Conservation (phyloP, 306 rosid species). For the Cucurbita pepo region DNA sequence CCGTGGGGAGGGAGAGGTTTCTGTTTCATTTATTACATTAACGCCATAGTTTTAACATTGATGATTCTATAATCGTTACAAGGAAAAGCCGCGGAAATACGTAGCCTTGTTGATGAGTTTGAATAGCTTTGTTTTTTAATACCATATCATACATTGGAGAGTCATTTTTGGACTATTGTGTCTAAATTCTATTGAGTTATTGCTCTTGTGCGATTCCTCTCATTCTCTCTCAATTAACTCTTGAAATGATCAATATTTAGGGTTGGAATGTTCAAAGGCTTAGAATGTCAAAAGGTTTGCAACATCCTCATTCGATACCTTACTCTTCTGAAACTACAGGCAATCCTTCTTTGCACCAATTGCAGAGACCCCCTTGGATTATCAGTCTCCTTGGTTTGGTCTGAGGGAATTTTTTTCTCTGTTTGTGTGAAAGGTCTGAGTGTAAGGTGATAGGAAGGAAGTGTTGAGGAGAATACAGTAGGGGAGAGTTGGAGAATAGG, state of each 20-base stretch:
- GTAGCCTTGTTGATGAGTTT: neutral
- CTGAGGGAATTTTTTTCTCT: conserved; percentile 12
- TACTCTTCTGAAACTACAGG: conserved; percentile 46
- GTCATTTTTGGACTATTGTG: no score
- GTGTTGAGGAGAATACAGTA: no score
- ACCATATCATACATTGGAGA: no score
- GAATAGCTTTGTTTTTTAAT: neutral
- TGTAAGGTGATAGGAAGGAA: conserved; percentile 21
- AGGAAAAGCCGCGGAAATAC: neutral
- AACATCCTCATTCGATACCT: neutral
- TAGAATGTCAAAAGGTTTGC: no score
- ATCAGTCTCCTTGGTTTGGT: no score
- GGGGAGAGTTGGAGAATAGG: no score
- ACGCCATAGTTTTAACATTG: neutral
- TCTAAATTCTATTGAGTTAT: no score
- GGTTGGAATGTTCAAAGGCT: no score
- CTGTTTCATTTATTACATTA: neutral
- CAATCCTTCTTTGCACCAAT: conserved; percentile 67
- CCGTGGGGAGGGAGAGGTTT: neutral
- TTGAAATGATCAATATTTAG: no score
- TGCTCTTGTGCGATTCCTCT: no score
- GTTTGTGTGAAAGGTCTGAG: neutral
- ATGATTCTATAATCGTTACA: neutral
- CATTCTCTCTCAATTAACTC: no score
- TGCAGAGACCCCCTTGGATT: conserved; percentile 70